phyloP scores from a whole-genome alignment of 2,329 filamentous ascomycete genomes.

The Zymoseptoria pseudotritici region DNA sequence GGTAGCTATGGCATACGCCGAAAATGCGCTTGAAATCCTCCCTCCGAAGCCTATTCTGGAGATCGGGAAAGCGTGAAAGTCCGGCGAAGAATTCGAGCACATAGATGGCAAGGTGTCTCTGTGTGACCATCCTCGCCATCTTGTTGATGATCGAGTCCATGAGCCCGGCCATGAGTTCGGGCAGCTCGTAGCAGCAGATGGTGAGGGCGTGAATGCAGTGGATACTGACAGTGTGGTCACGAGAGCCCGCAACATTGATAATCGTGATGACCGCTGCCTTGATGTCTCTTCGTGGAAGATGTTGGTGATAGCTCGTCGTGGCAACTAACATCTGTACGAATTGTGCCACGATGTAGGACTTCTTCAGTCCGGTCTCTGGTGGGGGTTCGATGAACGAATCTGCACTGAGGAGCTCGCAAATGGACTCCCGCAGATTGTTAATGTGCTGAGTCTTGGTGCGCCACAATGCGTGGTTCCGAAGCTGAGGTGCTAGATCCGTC shows the following conservation, averaged over 20 bases:
- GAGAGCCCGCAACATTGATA: slow-evolving; percentile 61
- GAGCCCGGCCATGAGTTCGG: slow-evolving; percentile 75
- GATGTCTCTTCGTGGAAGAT: slow-evolving; percentile 76
- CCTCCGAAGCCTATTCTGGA: slow-evolving; percentile 43
- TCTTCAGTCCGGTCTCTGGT: slow-evolving; percentile 67
- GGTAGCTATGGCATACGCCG: slow-evolving; percentile 86
- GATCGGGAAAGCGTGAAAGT: slow-evolving; percentile 71
- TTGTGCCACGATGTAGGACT: slow-evolving; percentile 81
- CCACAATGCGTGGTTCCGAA: slow-evolving; percentile 86
- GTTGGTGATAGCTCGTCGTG: slow-evolving; percentile 80
- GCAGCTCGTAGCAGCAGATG: slow-evolving; percentile 90
- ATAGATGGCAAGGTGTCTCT: slow-evolving; percentile 83
- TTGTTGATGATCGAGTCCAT: slow-evolving; percentile 81
- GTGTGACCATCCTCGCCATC: slow-evolving; percentile 94
- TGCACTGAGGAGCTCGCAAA: slow-evolving; percentile 76
- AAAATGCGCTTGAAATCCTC: slow-evolving; percentile 93
- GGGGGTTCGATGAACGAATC: slow-evolving; percentile 78
- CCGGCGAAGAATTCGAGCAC: slow-evolving; percentile 93
- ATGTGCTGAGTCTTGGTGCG: slow-evolving; percentile 65
- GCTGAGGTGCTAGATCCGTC: slow-evolving; percentile 75
- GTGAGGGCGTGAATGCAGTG: slow-evolving; percentile 91
- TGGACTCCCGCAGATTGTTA: slow-evolving; percentile 62
- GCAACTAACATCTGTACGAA: slow-evolving; percentile 81
- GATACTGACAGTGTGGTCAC: slow-evolving; percentile 61
- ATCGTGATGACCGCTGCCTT: slow-evolving; percentile 81